These are phyloP conservation scores for Pyrus hybrid DNA, from an alignment of 331 rosid species.

Conservation along the genomic window DNA sequence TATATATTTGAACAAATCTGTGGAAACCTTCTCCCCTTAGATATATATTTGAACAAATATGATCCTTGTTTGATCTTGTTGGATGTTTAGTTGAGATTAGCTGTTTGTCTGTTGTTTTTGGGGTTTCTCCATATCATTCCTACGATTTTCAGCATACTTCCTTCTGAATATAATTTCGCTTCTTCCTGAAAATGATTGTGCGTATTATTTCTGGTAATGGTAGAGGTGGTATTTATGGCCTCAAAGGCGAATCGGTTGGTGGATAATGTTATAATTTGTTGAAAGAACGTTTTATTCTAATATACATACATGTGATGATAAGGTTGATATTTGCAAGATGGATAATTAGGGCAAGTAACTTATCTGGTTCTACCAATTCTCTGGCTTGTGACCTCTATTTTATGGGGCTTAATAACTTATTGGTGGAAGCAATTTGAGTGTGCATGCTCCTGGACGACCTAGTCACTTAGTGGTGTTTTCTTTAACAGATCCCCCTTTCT, in stretches of 20 bases:
- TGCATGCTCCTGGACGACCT: not conserved
- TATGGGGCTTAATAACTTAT: not conserved
- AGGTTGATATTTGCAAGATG: not conserved
- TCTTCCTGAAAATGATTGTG: not conserved
- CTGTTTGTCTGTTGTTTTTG: not conserved
- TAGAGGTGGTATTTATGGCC: not conserved
- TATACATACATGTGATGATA: not conserved
- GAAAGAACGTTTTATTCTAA: not conserved
- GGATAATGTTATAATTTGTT: not conserved
- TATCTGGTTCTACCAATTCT: not conserved
- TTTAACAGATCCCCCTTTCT: conserved; percentile 65
- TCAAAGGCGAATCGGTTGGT: not conserved
- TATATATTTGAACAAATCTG: not conserved
- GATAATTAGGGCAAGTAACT: not conserved
- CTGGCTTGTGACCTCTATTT: not conserved
- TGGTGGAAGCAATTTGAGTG: not conserved
- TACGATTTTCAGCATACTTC: not conserved
- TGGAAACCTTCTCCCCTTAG: not conserved
- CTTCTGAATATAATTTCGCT: not conserved
- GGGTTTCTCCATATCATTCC: not conserved
- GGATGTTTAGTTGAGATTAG: not conserved
- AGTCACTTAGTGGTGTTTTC: not conserved
- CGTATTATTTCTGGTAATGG: not conserved
- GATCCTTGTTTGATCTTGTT: not conserved
- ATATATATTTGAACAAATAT: not conserved